Conservation (phyloP, 1,284 basidiomycete species). For the Malassezia nana region DNA sequence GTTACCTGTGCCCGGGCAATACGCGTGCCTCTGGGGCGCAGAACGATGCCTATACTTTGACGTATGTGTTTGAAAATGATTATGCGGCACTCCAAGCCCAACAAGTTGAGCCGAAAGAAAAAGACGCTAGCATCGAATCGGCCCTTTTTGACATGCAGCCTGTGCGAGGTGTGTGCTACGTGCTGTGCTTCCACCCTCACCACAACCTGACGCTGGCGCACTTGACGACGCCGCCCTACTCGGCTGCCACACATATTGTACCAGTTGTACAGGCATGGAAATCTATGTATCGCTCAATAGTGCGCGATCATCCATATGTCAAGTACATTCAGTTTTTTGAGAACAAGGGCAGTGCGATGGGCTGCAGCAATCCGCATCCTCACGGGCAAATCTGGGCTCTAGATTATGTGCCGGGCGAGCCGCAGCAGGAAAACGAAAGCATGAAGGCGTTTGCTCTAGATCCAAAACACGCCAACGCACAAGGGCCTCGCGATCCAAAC, state of each 20-base stretch:
- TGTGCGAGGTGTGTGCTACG: slow-evolving; percentile 74
- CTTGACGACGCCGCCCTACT: slow-evolving; percentile 52
- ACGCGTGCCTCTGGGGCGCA: slow-evolving; percentile 62
- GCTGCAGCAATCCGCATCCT: slow-evolving; percentile 88
- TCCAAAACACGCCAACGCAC: slow-evolving; percentile 19
- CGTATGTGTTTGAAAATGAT: slow-evolving; percentile 70
- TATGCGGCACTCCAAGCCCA: slow-evolving; percentile 67
- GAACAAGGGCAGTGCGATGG: slow-evolving; percentile 94
- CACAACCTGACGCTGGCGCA: slow-evolving; percentile 83
- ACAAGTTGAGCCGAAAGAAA: slow-evolving; percentile 21
- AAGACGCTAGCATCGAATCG: neutral
- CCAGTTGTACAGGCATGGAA: slow-evolving; percentile 67
- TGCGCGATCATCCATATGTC: slow-evolving; percentile 40
- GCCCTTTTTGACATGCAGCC: slow-evolving; percentile 61
- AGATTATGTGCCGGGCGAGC: slow-evolving; percentile 42
- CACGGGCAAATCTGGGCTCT: slow-evolving; percentile 83
- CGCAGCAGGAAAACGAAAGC: slow-evolving; percentile 29
- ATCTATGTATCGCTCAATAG: slow-evolving; percentile 36
- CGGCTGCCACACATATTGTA: slow-evolving; percentile 56
- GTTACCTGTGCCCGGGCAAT: slow-evolving; percentile 87
- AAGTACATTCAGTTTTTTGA: slow-evolving; percentile 52
- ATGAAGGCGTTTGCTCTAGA: slow-evolving; percentile 29
- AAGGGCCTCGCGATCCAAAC: slow-evolving; percentile 55
- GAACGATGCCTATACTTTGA: slow-evolving; percentile 64
- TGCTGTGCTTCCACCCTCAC: slow-evolving; percentile 76